A percentile compares a stretch with the other conserved stretches of the same genome.
These are phyloP conservation scores for Rhizopogon vinicolor DNA, from an alignment of 768 basidiomycete genomes.

Conservation along the genomic window DNA sequence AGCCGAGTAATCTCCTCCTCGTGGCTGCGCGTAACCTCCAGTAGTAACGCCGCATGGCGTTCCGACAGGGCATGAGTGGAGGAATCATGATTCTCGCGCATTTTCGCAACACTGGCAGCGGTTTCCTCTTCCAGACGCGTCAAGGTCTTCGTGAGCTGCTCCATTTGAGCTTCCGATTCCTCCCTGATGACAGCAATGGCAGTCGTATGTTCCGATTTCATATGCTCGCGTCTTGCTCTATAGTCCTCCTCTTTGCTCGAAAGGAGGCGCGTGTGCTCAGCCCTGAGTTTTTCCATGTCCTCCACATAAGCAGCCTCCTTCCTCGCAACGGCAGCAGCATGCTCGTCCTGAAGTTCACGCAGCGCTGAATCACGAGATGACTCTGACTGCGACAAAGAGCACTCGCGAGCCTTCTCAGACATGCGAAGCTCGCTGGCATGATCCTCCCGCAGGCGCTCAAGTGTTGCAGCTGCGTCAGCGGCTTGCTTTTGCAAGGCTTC, in stretches of 20 bases:
- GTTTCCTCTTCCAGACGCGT: constrained; percentile 49
- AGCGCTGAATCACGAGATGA: constrained; percentile 59
- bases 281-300: constrained; percentile 61
- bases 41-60: constrained; percentile 50
- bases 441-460: constrained; percentile 74
- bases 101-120: constrained; percentile 30
- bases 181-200: constrained; percentile 25
- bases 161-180: constrained; percentile 42
- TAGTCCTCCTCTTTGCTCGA: constrained; percentile 60
- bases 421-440: constrained; percentile 71
- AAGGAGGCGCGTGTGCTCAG: constrained; percentile 53
- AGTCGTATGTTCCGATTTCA: constrained; percentile 31
- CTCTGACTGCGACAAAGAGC: constrained; percentile 70
- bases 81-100: constrained; percentile 45
- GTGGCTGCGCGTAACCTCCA: constrained; percentile 53
- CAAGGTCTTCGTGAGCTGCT: constrained; percentile 53
- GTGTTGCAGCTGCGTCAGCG: constrained; percentile 51
- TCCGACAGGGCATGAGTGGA: constrained; percentile 44
- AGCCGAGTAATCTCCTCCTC: constrained; percentile 49
- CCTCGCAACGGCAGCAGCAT: constrained; percentile 56
- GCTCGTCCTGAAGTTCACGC: constrained; percentile 67
- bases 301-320: constrained; percentile 64
- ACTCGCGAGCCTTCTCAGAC: constrained; percentile 71
- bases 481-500: constrained; percentile 59
- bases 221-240: constrained; percentile 26